Evolutionary conservation across 179 eudicot species (phyloP).

Genomic region (Patellifolia procumbens): DNA sequence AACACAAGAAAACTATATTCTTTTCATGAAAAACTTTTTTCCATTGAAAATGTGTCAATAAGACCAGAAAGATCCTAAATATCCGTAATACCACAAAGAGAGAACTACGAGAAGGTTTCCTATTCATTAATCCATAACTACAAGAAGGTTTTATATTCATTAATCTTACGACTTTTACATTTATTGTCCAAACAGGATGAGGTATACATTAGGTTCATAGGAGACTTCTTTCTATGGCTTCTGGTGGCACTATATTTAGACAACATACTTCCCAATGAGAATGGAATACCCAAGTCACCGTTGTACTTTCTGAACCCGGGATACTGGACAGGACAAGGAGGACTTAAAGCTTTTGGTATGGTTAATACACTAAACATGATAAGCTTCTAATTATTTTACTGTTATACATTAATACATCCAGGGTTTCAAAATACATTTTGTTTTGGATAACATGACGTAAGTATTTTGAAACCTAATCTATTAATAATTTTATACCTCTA

Average conservation of each 20-base stretch:
- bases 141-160: not conserved
- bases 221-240: conserved; percentile 56
- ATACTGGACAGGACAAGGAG: conserved; percentile 83
- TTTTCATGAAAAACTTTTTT: too few relatives aligned
- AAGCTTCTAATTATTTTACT: not conserved
- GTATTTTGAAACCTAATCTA: too few relatives aligned
- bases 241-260: conserved; percentile 77
- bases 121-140: too few relatives aligned
- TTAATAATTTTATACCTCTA: not conserved
- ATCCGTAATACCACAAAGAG: too few relatives aligned
- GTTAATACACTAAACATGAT: too few relatives aligned
- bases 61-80: too few relatives aligned
- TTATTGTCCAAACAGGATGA: conserved; percentile 45
- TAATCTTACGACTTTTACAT: not conserved
- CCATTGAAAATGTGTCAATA: too few relatives aligned
- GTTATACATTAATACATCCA: not conserved
- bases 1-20: too few relatives aligned
- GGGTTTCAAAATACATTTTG: too few relatives aligned
- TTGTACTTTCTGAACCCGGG: conserved; percentile 70
- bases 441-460: too few relatives aligned
- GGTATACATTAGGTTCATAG: conserved; percentile 48
- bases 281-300: conserved; percentile 65
- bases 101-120: too few relatives aligned
- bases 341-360: conserved; percentile 10
- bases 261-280: conserved; percentile 62